Evolutionary conservation across 2,329 filamentous ascomycete genomes (phyloP).

Genomic region (Magnaporthiopsis rhizophila): DNA sequence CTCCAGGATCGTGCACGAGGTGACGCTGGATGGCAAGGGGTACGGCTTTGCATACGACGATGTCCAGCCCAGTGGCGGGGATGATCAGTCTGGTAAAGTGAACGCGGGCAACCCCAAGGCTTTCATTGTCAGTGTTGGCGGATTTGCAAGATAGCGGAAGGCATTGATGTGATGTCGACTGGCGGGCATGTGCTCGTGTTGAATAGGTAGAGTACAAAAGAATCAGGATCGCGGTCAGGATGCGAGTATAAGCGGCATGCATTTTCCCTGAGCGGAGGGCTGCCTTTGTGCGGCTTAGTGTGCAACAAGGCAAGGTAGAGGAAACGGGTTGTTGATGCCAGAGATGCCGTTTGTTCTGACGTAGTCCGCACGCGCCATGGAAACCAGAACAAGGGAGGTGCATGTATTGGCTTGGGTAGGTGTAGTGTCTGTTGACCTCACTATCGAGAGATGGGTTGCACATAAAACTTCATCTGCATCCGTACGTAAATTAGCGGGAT

Average conservation of each 20-base stretch:
- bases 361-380: background rate
- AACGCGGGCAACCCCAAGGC: slow-evolving; percentile 40
- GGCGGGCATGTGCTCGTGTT: slow-evolving; percentile 10
- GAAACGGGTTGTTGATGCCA: background rate
- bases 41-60: slow-evolving; percentile 58
- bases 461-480: no score
- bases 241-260: background rate
- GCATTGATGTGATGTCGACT: slow-evolving; percentile 16
- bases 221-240: background rate
- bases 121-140: slow-evolving; percentile 44
- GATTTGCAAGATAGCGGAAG: slow-evolving; percentile 14
- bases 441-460: background rate
- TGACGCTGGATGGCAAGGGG: slow-evolving; percentile 44
- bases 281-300: no score
- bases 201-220: background rate
- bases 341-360: background rate
- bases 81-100: slow-evolving; percentile 48
- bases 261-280: no score
- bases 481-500: no score
- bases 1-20: slow-evolving; percentile 45
- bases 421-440: no score
- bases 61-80: slow-evolving; percentile 41
- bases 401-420: no score
- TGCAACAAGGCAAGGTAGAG: background rate
- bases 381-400: no score